Conservation (phyloP, 73 alveolate genomes). For the Symbiodinium pilosum region DNA sequence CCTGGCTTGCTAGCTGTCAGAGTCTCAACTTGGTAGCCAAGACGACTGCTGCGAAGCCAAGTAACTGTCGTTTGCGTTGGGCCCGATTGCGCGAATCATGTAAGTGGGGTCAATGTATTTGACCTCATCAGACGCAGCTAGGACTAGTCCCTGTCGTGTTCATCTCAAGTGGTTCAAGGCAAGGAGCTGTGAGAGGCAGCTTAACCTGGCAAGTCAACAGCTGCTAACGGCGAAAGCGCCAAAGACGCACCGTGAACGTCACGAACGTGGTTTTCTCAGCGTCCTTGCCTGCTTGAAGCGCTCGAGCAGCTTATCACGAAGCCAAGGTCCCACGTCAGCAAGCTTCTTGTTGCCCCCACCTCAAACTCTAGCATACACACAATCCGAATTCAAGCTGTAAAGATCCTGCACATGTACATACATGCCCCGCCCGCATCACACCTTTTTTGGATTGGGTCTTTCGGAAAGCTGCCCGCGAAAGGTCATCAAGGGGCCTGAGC, state of each 20-base stretch:
- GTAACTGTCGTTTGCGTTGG: conserved; percentile 99
- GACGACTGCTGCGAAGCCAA: too few relatives aligned
- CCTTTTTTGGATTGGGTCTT: background rate
- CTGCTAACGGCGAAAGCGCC: background rate
- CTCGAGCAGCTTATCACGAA: conserved; percentile 72
- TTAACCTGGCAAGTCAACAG: conserved; percentile 34
- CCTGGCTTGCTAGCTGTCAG: too few relatives aligned
- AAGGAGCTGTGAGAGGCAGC: conserved; percentile 61
- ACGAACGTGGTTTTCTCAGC: too few relatives aligned
- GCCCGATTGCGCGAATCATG: conserved; percentile 99
- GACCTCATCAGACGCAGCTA: conserved; percentile 51
- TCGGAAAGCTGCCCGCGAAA: conserved; percentile 25
- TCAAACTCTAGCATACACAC: too few relatives aligned
- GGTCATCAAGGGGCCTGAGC: conserved; percentile 23
- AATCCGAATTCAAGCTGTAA: too few relatives aligned
- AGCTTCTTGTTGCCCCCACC: conserved; percentile 92
- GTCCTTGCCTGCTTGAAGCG: conserved; percentile 75
- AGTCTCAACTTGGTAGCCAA: too few relatives aligned
- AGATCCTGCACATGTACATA: too few relatives aligned
- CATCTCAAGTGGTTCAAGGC: too few relatives aligned
- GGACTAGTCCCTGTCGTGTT: too few relatives aligned
- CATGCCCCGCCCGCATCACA: too few relatives aligned
- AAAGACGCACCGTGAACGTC: background rate
- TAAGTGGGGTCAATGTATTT: conserved; percentile 99
- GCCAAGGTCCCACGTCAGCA: conserved; percentile 94